Base-by-base conservation (phyloP, 2,329 filamentous ascomycete genomes). In the Huntiella omanensis region DNA sequence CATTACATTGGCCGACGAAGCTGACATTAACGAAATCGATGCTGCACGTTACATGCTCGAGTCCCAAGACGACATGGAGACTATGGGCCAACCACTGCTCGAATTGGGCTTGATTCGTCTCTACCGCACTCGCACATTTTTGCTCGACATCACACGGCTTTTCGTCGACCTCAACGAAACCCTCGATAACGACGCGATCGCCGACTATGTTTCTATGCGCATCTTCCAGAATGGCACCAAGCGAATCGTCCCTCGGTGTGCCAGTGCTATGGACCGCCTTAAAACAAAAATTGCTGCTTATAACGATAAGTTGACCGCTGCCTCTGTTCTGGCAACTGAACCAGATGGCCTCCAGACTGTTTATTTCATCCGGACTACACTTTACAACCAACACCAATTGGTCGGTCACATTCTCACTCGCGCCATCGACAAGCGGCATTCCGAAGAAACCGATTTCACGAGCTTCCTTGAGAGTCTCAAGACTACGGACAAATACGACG, bases 371-470 rank as follows among this genome's bases (percentile, higher is more conserved):
- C 76, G 80, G 39, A 66, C 75, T 53, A 92, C 84, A 56, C 69
- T 98, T 44, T 75, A 80, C 16, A 79, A 84, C 56, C 88, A 98
- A 60, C 92, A 98, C 58, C 88, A 98, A 58, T 75, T 82, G 12
- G 66, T 99, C 12, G 79, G 80, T 10, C 72, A 85, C n/a, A 81
- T 94, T 45, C 64, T 92, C 44, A 78, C 77, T 51, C 77, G 82
- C 50, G 73, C 91, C 46, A 73, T 94, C 51, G 84, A 87, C 55
- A 80, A 76, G 52, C 75, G 77, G 46, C 79, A 82, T 54, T 79
- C 78, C 2, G 73, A 71, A 39, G 63, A 74, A 4, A 68, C 76
- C 33, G 85, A 95, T 57, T 87, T 94, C 54, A 70, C 76, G 38
- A 65, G 73, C 4, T 73, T 96, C 36, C 62, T 95, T 37, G 68